Conservation (phyloP, 2,329 filamentous ascomycete species). For the Botryosphaeria agaves region DNA sequence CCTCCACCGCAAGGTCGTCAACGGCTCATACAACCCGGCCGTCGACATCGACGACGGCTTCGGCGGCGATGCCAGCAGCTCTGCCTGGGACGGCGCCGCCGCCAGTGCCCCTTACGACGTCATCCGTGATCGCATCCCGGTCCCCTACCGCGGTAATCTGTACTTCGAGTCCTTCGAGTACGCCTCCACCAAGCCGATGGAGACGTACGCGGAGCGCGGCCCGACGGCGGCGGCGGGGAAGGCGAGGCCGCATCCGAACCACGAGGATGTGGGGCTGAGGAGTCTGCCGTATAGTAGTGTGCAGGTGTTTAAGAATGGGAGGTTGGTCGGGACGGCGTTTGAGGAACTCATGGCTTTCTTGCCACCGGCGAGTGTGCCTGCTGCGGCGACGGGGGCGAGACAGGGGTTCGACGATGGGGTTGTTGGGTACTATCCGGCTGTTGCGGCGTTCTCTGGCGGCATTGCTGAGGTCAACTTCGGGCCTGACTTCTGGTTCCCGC, state of each 20-base stretch:
- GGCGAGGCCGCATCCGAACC: slow-evolving; percentile 52
- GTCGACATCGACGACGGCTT: slow-evolving; percentile 48
- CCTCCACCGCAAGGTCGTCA: slow-evolving; percentile 75
- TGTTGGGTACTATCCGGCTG: slow-evolving; percentile 86
- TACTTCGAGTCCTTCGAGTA: slow-evolving; percentile 93
- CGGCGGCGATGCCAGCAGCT: slow-evolving; percentile 17
- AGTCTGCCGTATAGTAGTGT: slow-evolving; percentile 77
- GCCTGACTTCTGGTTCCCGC: slow-evolving; percentile 80
- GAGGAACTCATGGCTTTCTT: slow-evolving; percentile 79
- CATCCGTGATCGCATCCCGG: slow-evolving; percentile 86
- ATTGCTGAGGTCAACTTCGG: slow-evolving; percentile 90
- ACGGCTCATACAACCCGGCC: slow-evolving; percentile 73
- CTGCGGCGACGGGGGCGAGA: slow-evolving; percentile 54
- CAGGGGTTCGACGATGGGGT: slow-evolving; percentile 87
- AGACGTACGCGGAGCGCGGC: slow-evolving; percentile 40
- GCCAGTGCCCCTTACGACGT: slow-evolving; percentile 44
- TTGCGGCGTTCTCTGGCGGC: slow-evolving; percentile 82
- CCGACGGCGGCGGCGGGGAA: slow-evolving; percentile 29
- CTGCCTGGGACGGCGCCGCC: slow-evolving; percentile 14
- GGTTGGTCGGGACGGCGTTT: slow-evolving; percentile 72
- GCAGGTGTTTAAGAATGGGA: slow-evolving; percentile 84
- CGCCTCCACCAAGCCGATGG: slow-evolving; percentile 71
- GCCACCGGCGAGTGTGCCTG: slow-evolving; percentile 68
- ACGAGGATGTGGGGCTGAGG: slow-evolving; percentile 56
- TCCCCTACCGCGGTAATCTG: slow-evolving; percentile 81